Conservation (phyloP, 2,329 filamentous ascomycete genomes). For the Microascus cirrosus region DNA sequence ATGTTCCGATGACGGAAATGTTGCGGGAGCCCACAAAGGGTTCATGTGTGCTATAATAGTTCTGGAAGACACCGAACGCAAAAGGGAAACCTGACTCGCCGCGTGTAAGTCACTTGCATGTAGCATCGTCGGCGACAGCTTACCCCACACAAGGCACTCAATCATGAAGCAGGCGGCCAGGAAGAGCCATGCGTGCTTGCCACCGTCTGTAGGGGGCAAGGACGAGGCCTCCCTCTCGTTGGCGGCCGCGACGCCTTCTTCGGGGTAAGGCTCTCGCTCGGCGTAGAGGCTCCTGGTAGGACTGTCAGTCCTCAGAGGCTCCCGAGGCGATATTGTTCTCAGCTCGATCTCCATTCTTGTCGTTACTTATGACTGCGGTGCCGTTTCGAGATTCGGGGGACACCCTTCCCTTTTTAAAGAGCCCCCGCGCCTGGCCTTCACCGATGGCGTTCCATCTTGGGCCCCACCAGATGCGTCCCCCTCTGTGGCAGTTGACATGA, state of each 20-base stretch:
- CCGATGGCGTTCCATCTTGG: too few species aligned
- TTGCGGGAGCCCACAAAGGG: constrained; percentile 42
- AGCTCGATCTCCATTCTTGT: neutral
- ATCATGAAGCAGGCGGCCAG: constrained; percentile 13
- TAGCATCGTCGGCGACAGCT: neutral
- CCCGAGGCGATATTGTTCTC: neutral
- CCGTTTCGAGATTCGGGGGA: neutral
- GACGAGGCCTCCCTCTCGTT: neutral
- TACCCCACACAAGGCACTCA: constrained; percentile 10
- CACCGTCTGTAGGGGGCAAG: constrained; percentile 21
- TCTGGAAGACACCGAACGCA: constrained; percentile 60
- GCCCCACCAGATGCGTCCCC: too few species aligned
- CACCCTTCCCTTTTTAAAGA: neutral
- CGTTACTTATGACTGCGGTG: neutral
- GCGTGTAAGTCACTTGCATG: neutral
- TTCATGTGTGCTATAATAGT: constrained; percentile 51
- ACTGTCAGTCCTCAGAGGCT: neutral
- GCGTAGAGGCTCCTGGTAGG: neutral
- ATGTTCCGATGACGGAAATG: constrained; percentile 55
- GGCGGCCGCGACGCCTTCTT: neutral
- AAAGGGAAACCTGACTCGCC: constrained; percentile 50
- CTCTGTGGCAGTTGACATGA: too few species aligned
- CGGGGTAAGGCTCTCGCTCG: neutral
- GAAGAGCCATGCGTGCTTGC: constrained; percentile 23
- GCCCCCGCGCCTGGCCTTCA: too few species aligned